A percentile compares a stretch with the other conserved stretches of the same genome.
These are phyloP conservation scores for Yamadazyma takamatsuzukensis DNA, from an alignment of 805 yeast species.

Conservation along the genomic window DNA sequence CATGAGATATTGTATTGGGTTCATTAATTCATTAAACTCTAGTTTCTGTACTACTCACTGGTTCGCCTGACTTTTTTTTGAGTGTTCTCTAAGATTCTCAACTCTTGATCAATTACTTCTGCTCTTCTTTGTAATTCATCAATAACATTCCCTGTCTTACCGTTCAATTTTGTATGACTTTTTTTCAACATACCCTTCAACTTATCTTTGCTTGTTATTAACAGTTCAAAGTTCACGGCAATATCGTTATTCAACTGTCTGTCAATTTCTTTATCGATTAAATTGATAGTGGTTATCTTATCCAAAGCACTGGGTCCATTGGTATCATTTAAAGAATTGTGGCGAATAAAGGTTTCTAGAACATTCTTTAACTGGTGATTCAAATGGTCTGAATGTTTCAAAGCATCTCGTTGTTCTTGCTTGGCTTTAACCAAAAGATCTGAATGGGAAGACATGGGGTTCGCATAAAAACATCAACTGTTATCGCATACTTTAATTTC, in stretches of 20 bases:
- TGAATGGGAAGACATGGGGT: too few relatives aligned
- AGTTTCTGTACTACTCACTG: slow-evolving; percentile 15
- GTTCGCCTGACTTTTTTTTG: too few relatives aligned
- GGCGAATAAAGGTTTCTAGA: slow-evolving; percentile 18
- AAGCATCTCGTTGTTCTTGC: slow-evolving; percentile 24
- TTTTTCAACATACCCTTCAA: slow-evolving; percentile 11
- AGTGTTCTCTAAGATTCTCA: slow-evolving; percentile 67
- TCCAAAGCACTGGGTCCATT: slow-evolving; percentile 20
- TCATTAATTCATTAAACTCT: background rate
- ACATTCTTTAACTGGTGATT: slow-evolving; percentile 24
- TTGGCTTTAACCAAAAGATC: slow-evolving; percentile 32
- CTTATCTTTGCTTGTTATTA: slow-evolving; percentile 20
- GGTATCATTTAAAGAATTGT: slow-evolving; percentile 21
- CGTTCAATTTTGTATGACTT: background rate
- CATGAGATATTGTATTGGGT: too few relatives aligned
- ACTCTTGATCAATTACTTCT: slow-evolving; percentile 67
- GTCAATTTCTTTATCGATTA: slow-evolving; percentile 34
- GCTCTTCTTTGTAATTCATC: slow-evolving; percentile 38
- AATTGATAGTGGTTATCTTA: slow-evolving; percentile 39
- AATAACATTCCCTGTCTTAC: slow-evolving; percentile 1
- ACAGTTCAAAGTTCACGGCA: slow-evolving; percentile 24
- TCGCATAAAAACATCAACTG: too few relatives aligned
- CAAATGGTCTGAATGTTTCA: slow-evolving; percentile 23
- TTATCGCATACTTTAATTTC: too few relatives aligned
- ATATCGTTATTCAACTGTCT: slow-evolving; percentile 32